A percentile compares a stretch with the other conserved stretches of the same genome.
These are phyloP conservation scores for Annulohypoxylon stygium DNA, from an alignment of 495 filamentous ascomycete genomes.

Conservation along the genomic window DNA sequence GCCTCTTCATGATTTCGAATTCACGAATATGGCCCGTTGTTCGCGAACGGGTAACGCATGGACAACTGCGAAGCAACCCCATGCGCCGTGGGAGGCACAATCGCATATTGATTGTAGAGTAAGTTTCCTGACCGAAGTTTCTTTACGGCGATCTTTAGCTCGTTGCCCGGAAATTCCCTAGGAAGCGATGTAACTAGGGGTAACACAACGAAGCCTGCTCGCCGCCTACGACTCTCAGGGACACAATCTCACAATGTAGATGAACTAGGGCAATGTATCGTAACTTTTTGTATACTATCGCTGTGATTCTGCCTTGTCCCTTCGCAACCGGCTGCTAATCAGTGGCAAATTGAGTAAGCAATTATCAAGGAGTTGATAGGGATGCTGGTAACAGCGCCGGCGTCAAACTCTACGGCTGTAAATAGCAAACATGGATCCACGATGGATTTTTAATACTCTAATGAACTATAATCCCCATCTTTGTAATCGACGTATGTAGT, in stretches of 20 bases:
- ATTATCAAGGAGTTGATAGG: not conserved
- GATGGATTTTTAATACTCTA: not conserved
- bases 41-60: constrained; percentile 28
- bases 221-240: constrained; percentile 1
- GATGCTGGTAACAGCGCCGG: not conserved
- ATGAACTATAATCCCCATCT: not conserved
- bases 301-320: not conserved
- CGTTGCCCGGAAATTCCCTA: not conserved
- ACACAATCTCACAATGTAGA: not conserved
- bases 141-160: constrained; percentile 9
- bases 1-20: not conserved
- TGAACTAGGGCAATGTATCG: constrained; percentile 2
- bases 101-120: constrained; percentile 5
- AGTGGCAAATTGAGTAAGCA: constrained; percentile 2
- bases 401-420: constrained; percentile 8
- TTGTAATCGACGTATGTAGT: constrained; percentile 1
- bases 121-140: constrained; percentile 1
- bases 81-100: not conserved
- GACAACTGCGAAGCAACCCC: constrained; percentile 37
- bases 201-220: constrained; percentile 23
- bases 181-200: constrained; percentile 21
- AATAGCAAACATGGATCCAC: not conserved
- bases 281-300: not conserved
- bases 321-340: not conserved
- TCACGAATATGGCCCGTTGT: constrained; percentile 16